Evolutionary conservation across 2,329 filamentous ascomycete species (phyloP), one percentile per base, ranked within the genome.

Genomic region (Alternaria sp.): DNA sequence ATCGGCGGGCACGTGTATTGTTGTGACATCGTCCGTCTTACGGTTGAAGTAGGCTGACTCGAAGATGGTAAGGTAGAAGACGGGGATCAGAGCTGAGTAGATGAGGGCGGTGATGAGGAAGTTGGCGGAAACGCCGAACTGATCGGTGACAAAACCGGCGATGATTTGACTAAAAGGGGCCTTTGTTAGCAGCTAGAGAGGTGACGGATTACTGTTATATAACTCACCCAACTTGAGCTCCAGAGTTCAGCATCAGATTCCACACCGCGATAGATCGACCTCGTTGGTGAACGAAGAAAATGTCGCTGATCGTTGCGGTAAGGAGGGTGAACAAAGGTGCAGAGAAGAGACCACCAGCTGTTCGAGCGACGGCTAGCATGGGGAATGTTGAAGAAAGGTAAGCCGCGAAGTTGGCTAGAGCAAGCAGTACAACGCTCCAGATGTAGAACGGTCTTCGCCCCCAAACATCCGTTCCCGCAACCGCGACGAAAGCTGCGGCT

Each of bases 261-360:
- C 65, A 67, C 10, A 67, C 46, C 23, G 65, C 65, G 19, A 67
- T 65, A 11, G 59, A 60, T 53, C 59, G 53, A 36, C 65, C 65
- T 30, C 65, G 57, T 30, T 67, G 59, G 19, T 67, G 57, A 15
- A 66, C 49, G 40, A 67, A 67, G 45, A 67, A 67, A 13, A 66
- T 57, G 15, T 67, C 65, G 54, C 50, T 60, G 12, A 67, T 67
- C 12, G 59, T 67, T 23, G 65, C 62, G 15, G 63, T 66, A 26
- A 63, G 25, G 23, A 67, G 57, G 8, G 65, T 66, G 36, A 63
- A 65, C 13, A 66, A 19, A 11, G 65, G 65, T 44, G 65, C 65
- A 36, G 63, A 67, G 21, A 63, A 47, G 12, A 67, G 44, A 9
- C 65, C 65, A 28, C 53, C 59, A n/a, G 40, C 62, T 15, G 65